Percentiles rank a stretch among this genome's conserved stretches.
Evolutionary conservation across 2,329 filamentous ascomycete genomes (phyloP).

Genomic region (Tolypocladium album): DNA sequence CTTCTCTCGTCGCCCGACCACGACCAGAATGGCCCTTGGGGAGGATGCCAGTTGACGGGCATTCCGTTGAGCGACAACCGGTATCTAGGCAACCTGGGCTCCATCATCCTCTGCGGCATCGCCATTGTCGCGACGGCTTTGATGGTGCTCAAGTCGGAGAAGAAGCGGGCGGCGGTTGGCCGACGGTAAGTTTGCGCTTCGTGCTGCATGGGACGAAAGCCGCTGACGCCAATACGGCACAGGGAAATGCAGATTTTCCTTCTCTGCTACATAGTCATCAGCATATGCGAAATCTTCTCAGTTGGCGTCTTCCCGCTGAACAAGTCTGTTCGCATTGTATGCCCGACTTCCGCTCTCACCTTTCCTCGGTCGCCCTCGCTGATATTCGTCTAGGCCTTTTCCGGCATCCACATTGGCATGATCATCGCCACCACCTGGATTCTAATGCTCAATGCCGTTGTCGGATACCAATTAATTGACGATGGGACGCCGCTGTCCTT

Average conservation of each 20-base stretch:
- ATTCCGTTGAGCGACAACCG: constrained; percentile 57
- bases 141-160: constrained; percentile 71
- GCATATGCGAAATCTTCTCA: constrained; percentile 94
- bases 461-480: constrained; percentile 88
- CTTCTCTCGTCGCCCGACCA: constrained; percentile 47
- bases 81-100: constrained; percentile 79
- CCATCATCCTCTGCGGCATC: constrained; percentile 70
- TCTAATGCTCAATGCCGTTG: constrained; percentile 79
- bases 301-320: constrained; percentile 78
- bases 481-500: constrained; percentile 84
- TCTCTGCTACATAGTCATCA: constrained; percentile 71
- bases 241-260: constrained; percentile 98
- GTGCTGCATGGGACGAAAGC: neutral
- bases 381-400: constrained; percentile 55
- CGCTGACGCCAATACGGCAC: constrained; percentile 1
- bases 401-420: constrained; percentile 79
- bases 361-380: constrained; percentile 3
- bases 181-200: constrained; percentile 50
- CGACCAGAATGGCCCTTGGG: constrained; percentile 49
- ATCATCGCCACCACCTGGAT: constrained; percentile 87
- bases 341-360: constrained; percentile 18
- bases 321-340: constrained; percentile 58
- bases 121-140: constrained; percentile 59
- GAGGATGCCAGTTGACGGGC: constrained; percentile 64
- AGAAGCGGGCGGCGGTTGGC: constrained; percentile 87